Conservation (phyloP, 1,284 basidiomycete species). For the Cutaneotrichosporon sp. region DNA sequence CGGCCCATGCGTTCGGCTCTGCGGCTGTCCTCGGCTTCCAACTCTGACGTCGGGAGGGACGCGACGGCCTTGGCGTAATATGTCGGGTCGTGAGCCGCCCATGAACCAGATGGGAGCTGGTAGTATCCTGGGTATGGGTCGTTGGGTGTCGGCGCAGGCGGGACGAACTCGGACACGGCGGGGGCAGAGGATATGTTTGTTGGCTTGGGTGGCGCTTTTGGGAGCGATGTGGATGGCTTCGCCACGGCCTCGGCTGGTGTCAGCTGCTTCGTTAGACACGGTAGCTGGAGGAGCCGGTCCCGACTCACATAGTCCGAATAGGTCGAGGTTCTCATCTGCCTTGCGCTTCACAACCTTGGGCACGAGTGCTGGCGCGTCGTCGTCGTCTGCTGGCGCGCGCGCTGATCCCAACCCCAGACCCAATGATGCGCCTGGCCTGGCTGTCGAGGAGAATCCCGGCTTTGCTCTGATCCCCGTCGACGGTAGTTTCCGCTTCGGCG, state of each 20-base stretch:
- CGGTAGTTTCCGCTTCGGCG: constrained; percentile 50
- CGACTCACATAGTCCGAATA: constrained; percentile 49
- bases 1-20: constrained; percentile 32
- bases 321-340: constrained; percentile 36
- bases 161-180: constrained; percentile 60
- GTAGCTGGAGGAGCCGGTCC: neutral
- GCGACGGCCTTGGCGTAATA: constrained; percentile 68
- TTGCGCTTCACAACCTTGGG: constrained; percentile 26
- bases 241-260: constrained; percentile 21
- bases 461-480: neutral
- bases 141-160: constrained; percentile 69
- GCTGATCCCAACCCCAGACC: constrained; percentile 1
- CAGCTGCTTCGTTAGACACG: neutral
- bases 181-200: constrained; percentile 46
- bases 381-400: constrained; percentile 26
- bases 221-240: constrained; percentile 4
- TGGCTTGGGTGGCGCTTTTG: constrained; percentile 29
- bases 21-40: constrained; percentile 14
- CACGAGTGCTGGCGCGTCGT: constrained; percentile 20
- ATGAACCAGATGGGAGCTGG: constrained; percentile 72
- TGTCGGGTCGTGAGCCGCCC: constrained; percentile 72
- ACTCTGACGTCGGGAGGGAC: constrained; percentile 1
- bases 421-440: neutral
- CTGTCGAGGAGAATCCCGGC: neutral
- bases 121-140: constrained; percentile 89